Evolutionary conservation across 202 grass and related monocot genomes (phyloP), one percentile per base, ranked within the genome.

Genomic region (Panicum virgatum): DNA sequence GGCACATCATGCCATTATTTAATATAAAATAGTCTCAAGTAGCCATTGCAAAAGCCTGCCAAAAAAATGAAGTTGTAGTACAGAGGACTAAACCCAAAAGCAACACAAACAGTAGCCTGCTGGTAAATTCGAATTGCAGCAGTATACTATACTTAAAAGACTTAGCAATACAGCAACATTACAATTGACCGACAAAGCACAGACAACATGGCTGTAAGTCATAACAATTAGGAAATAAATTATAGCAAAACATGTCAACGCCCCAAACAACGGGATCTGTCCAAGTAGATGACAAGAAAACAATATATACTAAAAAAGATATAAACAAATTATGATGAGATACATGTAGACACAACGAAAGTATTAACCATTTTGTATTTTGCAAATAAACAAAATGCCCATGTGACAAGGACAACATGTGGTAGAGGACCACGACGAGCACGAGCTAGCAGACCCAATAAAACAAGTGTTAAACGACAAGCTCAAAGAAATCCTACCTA

Each of bases 381-480:
- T 18, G 25, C 66, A 74, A 71, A 5, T 30, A 63, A 85, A 67
- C 15, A 66, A 12, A 56, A 79, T 16, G 73, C 83, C 39, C 42
- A 79, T 86, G 83, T 90, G 40, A 86, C 52, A 46, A 38, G 43
- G 72, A 86, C 79, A 86, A n/a, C 46, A 82, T 52, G 48, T 86
- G 59, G 40, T 78, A 73, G 58, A 52, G 76, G 48, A 51, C 58
- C 83, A 89, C 53, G n/a, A 73, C 10, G 26, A n/a, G n/a, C n/a
- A n/a, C n/a, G n/a, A 67, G 51, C 23, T 66, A 77, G 40, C 45
- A 80, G 20, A 58, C 79, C 61, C 5, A 69, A 75, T 32, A 62
- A 66, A 88, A 80, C 38, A 72, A 83, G 56, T 84, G 51, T 68
- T 75, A 39, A 88, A 62, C 40, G 73, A 82, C 83, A 89, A 62